These are phyloP conservation scores for Aspergillus sp. DNA, from an alignment of 2,329 filamentous ascomycete genomes.

Conservation along the genomic window DNA sequence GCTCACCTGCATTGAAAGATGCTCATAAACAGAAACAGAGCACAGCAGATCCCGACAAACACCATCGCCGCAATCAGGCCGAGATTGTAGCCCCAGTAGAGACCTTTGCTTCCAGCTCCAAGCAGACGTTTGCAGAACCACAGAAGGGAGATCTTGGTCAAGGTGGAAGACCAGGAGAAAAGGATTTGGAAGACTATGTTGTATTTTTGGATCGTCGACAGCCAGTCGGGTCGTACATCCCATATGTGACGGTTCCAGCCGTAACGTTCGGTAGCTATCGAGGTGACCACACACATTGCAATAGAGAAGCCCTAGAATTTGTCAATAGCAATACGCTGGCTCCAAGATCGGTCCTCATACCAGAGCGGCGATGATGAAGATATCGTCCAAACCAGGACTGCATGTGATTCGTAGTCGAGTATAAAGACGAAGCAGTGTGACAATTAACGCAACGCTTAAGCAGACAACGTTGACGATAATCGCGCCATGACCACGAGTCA, in stretches of 20 bases:
- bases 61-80: constrained; percentile 23
- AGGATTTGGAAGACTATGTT: constrained; percentile 37
- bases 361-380: constrained; percentile 44
- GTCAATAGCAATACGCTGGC: neutral
- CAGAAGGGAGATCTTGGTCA: constrained; percentile 38
- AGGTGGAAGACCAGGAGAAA: constrained; percentile 32
- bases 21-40: constrained; percentile 31
- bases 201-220: constrained; percentile 32
- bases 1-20: constrained; percentile 42
- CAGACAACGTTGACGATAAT: constrained; percentile 43
- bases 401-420: constrained; percentile 45
- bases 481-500: constrained; percentile 42
- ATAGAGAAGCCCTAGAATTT: constrained; percentile 29
- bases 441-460: constrained; percentile 37
- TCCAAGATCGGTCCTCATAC: constrained; percentile 18
- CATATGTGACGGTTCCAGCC: constrained; percentile 42
- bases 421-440: constrained; percentile 46
- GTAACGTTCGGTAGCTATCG: constrained; percentile 31
- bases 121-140: constrained; percentile 36
- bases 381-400: constrained; percentile 48
- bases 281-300: constrained; percentile 32
- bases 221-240: constrained; percentile 33
- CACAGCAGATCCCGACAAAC: constrained; percentile 28
- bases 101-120: constrained; percentile 26
- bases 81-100: constrained; percentile 24